Evolutionary conservation across 1,284 basidiomycete genomes (phyloP).

Genomic region (Austroboletus novae-zelandiae): DNA sequence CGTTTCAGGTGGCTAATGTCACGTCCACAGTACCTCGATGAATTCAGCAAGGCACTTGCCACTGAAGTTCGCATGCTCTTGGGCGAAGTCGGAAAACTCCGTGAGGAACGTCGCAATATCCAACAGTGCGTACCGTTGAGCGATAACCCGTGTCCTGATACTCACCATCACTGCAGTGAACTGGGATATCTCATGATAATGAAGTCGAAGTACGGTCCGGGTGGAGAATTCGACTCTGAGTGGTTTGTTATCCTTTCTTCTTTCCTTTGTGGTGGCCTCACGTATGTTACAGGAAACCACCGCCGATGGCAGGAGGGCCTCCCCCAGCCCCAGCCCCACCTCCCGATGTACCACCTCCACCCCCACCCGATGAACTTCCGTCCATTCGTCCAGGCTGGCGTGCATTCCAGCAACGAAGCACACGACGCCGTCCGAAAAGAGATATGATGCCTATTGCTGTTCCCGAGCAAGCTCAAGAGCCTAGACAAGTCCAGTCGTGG

Average conservation of each 20-base stretch:
- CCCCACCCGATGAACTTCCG: constrained; percentile 36
- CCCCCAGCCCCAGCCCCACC: constrained; percentile 40
- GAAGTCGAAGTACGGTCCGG: constrained; percentile 69
- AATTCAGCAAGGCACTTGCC: constrained; percentile 71
- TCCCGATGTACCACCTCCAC: constrained; percentile 39
- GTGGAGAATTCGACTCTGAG: constrained; percentile 71
- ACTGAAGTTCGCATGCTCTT: constrained; percentile 70
- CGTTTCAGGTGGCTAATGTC: not conserved
- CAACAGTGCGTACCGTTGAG: constrained; percentile 52
- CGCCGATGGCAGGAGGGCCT: constrained; percentile 33
- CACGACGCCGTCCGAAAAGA: constrained; percentile 41
- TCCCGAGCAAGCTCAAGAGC: constrained; percentile 34
- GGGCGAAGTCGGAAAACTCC: constrained; percentile 68
- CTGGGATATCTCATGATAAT: constrained; percentile 62
- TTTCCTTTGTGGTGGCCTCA: constrained; percentile 39
- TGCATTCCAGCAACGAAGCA: constrained; percentile 40
- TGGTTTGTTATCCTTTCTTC: constrained; percentile 43
- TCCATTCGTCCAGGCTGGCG: constrained; percentile 57
- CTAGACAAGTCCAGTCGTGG: constrained; percentile 49
- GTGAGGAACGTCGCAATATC: constrained; percentile 62
- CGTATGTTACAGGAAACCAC: constrained; percentile 44
- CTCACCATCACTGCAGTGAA: constrained; percentile 4
- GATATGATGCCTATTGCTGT: constrained; percentile 29
- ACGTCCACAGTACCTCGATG: constrained; percentile 59
- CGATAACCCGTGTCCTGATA: not conserved